phyloP scores from a whole-genome alignment of 2,329 filamentous ascomycete genomes.

The Nannizzia gypsea region DNA sequence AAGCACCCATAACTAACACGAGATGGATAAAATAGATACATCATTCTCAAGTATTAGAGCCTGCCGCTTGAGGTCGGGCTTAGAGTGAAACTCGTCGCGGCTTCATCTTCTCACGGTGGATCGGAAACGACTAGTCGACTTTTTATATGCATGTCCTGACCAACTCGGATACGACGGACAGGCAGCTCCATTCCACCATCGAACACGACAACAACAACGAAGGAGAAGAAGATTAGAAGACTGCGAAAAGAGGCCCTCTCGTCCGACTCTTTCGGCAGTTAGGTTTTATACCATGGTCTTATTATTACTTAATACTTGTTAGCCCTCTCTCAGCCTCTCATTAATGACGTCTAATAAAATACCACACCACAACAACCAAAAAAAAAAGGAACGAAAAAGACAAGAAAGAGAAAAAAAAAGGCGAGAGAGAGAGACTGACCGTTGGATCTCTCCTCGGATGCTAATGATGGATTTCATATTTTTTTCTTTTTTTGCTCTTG shows the following conservation, averaged over 20 bases:
- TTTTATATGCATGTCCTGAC: not conserved
- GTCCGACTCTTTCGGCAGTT: not conserved
- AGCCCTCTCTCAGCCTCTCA: not conserved
- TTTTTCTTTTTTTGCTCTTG: not conserved
- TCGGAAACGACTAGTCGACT: not conserved
- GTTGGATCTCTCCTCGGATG: not conserved
- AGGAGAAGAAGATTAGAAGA: too few relatives aligned
- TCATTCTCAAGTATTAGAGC: slow-evolving; percentile 16
- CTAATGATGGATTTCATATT: not conserved
- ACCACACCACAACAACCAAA: not conserved
- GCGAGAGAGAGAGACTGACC: not conserved
- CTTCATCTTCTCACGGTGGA: not conserved
- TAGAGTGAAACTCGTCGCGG: not conserved
- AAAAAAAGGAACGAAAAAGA: not conserved
- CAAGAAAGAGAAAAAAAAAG: not conserved
- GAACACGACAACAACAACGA: too few relatives aligned
- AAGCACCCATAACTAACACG: not conserved
- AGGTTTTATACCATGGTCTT: not conserved
- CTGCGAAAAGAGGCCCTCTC: too few relatives aligned
- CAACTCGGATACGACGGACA: not conserved
- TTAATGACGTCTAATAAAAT: not conserved
- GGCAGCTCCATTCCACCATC: too few relatives aligned
- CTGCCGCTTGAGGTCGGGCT: not conserved
- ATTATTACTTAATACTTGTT: not conserved
- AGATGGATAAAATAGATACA: slow-evolving; percentile 8